Evolutionary conservation across 78 protist species (phyloP), one percentile per base, ranked within the genome.

Genomic region (Thecamonas trahens): DNA sequence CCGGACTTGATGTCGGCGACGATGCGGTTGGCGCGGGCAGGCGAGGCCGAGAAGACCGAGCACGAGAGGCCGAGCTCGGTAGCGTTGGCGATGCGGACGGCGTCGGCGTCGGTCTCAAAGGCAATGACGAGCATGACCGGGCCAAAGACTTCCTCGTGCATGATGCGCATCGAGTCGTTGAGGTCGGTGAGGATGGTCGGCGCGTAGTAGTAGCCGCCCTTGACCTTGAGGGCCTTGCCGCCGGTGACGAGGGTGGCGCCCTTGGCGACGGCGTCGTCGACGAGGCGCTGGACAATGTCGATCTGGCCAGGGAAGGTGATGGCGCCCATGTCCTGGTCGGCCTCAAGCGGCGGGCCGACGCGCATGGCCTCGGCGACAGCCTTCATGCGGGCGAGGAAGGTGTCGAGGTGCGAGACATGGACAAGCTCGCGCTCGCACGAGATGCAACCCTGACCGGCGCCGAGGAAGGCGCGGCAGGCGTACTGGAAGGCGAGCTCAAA

Each of bases 191-290:
- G 50, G 45, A 83, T 65, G 22, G 89, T 83, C 60, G 89, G 89
- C 26, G 67, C 45, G 64, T 37, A 74, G 77, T 34, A 83, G 53
- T 20, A 44, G 76, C 20, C 79, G 67, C 22, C 39, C 31, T 18
- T 9, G 31, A 47, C 54, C 3, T 9, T 6, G 28, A 47, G 54
- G 34, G 15, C 26, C 31, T 65, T 58, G 15, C 90, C 90, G 58
- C 90, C 90, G 44, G 76, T 77, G 8, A 79, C 53, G 17, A 67
- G n/a, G 0, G 60, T 66, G 4, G 91, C 91, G n/a, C 91, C 91
- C 32, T 79, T 68, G 49, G 61, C 49, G 31, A 80, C 70, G 31
- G 91, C 86, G 0, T 61, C 68, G 14, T 67, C 44, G 40, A 85
- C 86, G 26, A 79, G 55, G 31, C 39, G 67, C 39, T 85, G 78